Evolutionary conservation across 192 early-diverging fungal species (phyloP), one percentile per base, ranked within the genome.

Genomic region (Powellomyces hirtus): DNA sequence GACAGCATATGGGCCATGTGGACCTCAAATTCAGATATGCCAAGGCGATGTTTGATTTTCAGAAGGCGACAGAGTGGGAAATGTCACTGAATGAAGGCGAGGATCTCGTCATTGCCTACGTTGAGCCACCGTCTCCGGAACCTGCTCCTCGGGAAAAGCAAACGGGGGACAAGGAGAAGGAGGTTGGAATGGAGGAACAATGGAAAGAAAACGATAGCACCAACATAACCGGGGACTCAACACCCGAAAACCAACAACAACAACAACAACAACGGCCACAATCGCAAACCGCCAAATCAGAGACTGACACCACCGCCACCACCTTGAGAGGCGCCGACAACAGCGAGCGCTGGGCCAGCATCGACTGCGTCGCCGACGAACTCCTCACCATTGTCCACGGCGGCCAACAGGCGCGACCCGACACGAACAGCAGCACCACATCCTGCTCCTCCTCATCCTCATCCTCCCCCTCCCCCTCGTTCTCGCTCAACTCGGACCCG

Each of bases 41-140:
- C 4, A 53, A 42, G 29, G 71, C 71, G 13, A 46, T 66, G 58
- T 72, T 72, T 67, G 63, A 72, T 44, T 72, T 72, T 27, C 30
- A 64, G 35, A 72, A 66, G 56, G 71, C 55, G 3, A 72, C 71
- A 0, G 71, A 72, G 40, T 72, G 71, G 71, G 71, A 72, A 38
- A 72, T 72, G 71, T 29, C 62, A 7, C 68, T 72, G 14, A 46
- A 24, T 1, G 71, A 66, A 36, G 64, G 71, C 35, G 57, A 72
- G 11, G 71, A 72, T 6, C 20, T 72, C 13, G 22, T 59, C 20
- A 44, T 72, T 34, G 71, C 64, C 14, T 11, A 22, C 16, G 1
- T 46, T 14, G 34, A 22, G 49, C 62, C 62, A 22, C 55, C 55
- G 18, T 10, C 40, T 13, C 20, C 22, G 24, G 52, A 0, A n/a